phyloP scores from a whole-genome alignment of 371 early-diverging fungal species.

The Mucor racemosus region DNA sequence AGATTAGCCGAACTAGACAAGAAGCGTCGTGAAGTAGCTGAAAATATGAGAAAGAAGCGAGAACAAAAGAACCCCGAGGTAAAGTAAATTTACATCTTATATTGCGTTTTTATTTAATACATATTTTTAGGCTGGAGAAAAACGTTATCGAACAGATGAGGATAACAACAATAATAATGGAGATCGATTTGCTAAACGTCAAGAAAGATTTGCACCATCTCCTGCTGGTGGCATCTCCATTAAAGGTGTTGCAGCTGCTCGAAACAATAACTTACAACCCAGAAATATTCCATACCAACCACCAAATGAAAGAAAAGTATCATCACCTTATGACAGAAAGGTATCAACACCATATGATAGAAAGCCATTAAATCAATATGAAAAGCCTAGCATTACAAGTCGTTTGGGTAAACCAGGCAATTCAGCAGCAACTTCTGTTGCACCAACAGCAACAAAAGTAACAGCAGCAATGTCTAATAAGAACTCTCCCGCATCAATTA shows the following conservation, averaged over 20 bases:
- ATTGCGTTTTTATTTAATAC: neutral
- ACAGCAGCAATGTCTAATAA: neutral
- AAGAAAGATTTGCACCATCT: neutral
- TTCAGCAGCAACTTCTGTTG: neutral
- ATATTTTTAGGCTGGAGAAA: slow-evolving; percentile 6
- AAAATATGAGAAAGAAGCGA: slow-evolving; percentile 12
- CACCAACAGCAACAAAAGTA: neutral
- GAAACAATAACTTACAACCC: neutral
- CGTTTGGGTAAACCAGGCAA: slow-evolving; percentile 6
- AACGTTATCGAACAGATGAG: slow-evolving; percentile 4
- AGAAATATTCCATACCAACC: slow-evolving; percentile 13
- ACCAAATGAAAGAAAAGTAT: slow-evolving; percentile 2
- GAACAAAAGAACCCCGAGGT: slow-evolving; percentile 4
- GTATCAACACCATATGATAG: neutral
- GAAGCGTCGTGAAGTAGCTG: slow-evolving; percentile 23
- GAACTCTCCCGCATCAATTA: neutral
- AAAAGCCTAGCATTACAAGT: slow-evolving; percentile 6
- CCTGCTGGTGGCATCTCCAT: slow-evolving; percentile 19
- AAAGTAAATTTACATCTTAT: neutral
- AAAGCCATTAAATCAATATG: neutral
- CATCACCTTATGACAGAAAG: neutral
- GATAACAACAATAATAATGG: neutral
- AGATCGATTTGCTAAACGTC: slow-evolving; percentile 4
- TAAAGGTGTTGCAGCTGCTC: slow-evolving; percentile 12
- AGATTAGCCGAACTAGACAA: slow-evolving; percentile 8